phyloP scores from a whole-genome alignment of 202 grass and related monocot species.

The Cymbopogon flexuosus region DNA sequence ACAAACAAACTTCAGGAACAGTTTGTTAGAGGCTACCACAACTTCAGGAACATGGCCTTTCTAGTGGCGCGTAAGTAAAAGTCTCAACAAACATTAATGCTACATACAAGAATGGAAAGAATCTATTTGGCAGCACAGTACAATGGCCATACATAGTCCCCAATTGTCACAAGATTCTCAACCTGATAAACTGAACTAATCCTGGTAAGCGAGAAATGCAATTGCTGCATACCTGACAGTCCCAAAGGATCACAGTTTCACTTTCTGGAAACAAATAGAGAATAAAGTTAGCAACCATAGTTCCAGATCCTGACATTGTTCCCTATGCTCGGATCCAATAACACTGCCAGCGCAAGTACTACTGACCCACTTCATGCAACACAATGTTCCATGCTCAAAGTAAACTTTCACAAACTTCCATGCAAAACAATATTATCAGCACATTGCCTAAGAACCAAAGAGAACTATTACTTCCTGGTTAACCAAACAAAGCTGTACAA shows the following conservation, averaged over 20 bases:
- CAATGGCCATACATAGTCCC: neutral
- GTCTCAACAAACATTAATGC: neutral
- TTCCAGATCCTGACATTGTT: neutral
- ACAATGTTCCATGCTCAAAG: neutral
- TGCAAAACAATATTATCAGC: neutral
- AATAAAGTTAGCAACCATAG: neutral
- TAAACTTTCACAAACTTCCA: neutral
- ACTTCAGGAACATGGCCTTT: neutral
- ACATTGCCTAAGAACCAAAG: neutral
- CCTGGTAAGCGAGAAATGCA: neutral
- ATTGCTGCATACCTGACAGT: neutral
- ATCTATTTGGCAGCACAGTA: neutral
- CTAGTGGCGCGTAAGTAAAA: neutral
- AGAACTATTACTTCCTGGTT: neutral
- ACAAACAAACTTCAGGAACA: neutral
- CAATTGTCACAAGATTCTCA: neutral
- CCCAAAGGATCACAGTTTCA: neutral
- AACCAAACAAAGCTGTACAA: slow-evolving; percentile 32
- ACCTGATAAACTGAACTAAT: neutral
- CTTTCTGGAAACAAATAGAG: neutral
- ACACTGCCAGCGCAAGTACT: neutral
- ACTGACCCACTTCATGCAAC: neutral
- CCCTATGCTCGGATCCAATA: neutral
- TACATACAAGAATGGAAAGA: neutral
- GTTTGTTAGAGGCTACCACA: neutral